Base-by-base conservation (phyloP, 306 rosid genomes). In the Gynostemma pentaphyllum region DNA sequence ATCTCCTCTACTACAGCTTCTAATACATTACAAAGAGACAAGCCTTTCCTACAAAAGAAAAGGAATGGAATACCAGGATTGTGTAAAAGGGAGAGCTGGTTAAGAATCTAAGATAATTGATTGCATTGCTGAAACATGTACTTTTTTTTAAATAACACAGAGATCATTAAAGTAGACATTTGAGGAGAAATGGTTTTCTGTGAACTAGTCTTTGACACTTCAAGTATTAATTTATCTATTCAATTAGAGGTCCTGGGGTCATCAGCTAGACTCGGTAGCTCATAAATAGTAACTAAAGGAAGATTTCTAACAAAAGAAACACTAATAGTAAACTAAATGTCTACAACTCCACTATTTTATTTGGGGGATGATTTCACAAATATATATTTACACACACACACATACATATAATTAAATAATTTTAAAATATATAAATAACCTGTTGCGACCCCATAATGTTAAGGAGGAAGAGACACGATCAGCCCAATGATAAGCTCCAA, bases 401-500 rank as follows among this genome's bases (percentile, higher is more conserved):
- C 7, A 0, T 13, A 42, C 47, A 42, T 23, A 62, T 7, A 62
- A 57, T 56, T 23, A 41, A 14, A 62, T 28, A 42, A 14, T 41
- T 41, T 26, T 26, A 26, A 46, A 64, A 26, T 42, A 5, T 28
- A 28, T 41, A 62, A 30, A 15, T 63, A 57, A 85, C 97, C 90
- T 85, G 75, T 66, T 72, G 62, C 73, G 62, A 65, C 68, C 79
- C 68, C 80, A 78, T 14, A 61, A 39, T 19, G 84, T 80, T 60
- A 85, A 72, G 71, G 82, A 82, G 56, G 85, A 67, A 18, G 96
- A 81, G 54, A 82, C 82, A 56, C 97, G 95, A 67, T 87, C 97
- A 45, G 85, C 73, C 97, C 97, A 90, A 72, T 90, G 96, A 70
- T 86, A 90, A 80, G 97, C 82, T 70, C 97, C 97, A 21, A 90